Evolutionary conservation across 75 land plant genomes (phyloP).

Genomic region (Pinus tabuliformis): DNA sequence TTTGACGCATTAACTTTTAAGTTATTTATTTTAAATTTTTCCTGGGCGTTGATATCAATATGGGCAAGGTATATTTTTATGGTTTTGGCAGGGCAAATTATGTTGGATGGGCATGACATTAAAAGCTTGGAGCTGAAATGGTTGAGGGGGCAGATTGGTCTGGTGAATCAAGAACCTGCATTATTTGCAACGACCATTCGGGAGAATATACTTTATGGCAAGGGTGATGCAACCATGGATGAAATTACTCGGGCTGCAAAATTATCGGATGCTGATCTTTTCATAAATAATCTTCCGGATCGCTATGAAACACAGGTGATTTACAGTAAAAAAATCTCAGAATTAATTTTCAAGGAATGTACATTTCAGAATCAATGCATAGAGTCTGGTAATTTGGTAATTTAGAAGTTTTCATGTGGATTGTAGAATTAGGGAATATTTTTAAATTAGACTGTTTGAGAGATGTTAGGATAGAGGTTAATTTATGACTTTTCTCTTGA

Average conservation of each 20-base stretch:
- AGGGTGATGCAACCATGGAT: conserved; percentile 73
- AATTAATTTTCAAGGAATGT: background rate
- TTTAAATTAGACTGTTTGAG: too few species aligned
- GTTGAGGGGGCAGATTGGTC: conserved; percentile 86
- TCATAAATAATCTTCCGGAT: conserved; percentile 78
- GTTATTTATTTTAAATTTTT: background rate
- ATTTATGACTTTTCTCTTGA: too few species aligned
- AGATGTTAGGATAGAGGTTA: too few species aligned
- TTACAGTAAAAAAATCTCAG: background rate
- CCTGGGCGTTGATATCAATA: background rate
- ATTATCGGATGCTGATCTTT: conserved; percentile 74
- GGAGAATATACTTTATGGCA: conserved; percentile 93
- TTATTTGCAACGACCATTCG: conserved; percentile 87
- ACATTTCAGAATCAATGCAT: background rate
- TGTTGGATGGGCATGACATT: conserved; percentile 72
- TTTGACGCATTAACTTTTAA: too few species aligned
- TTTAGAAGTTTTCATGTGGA: too few species aligned
- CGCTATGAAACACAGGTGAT: conserved; percentile 90
- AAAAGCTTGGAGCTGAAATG: conserved; percentile 68
- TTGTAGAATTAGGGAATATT: too few species aligned
- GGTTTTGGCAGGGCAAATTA: conserved; percentile 40
- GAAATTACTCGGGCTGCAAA: conserved; percentile 75
- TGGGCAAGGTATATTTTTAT: background rate
- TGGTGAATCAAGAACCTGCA: conserved; percentile 96
- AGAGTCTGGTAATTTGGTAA: too few species aligned